Conservation (phyloP, 2,329 filamentous ascomycete species). For the Colletotrichum sp. region DNA sequence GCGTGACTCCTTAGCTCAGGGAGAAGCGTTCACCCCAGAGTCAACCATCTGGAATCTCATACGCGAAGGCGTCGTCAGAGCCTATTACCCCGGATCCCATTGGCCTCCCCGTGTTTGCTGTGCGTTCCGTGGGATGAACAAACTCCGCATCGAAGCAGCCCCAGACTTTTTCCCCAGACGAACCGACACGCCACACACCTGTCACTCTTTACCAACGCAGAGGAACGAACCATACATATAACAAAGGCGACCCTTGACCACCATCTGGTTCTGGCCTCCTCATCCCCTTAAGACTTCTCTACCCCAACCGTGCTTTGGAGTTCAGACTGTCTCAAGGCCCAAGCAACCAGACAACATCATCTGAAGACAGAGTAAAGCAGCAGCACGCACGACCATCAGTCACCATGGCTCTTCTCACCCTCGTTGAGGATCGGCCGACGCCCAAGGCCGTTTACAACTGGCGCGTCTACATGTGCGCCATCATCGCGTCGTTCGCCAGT, state of each 20-base stretch:
- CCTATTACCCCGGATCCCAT: conserved; percentile 13
- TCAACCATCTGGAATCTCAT: not conserved
- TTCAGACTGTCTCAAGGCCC: conserved; percentile 1
- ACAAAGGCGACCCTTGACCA: conserved; percentile 13
- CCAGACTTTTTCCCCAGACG: conserved; percentile 22
- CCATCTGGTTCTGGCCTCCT: not conserved
- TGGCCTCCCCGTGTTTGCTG: not conserved
- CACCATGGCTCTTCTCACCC: conserved; percentile 51
- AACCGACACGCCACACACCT: conserved; percentile 1
- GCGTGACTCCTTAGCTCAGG: not conserved
- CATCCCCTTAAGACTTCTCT: not conserved
- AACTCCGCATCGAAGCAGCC: conserved; percentile 9
- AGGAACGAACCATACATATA: conserved; percentile 9
- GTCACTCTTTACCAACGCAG: not conserved
- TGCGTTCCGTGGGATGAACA: not conserved
- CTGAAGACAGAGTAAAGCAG: not conserved
- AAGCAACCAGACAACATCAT: not conserved
- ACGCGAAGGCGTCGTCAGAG: not conserved
- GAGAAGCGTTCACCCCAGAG: conserved; percentile 21
- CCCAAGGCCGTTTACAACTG: conserved; percentile 65
- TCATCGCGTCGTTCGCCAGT: conserved; percentile 60
- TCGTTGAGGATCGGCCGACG: conserved; percentile 63
- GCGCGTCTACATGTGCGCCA: conserved; percentile 61
- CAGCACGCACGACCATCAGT: not conserved
- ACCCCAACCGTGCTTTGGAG: not conserved